Evolutionary conservation across 192 early-diverging fungal genomes (phyloP).

Genomic region (Backusella tarrabulga): DNA sequence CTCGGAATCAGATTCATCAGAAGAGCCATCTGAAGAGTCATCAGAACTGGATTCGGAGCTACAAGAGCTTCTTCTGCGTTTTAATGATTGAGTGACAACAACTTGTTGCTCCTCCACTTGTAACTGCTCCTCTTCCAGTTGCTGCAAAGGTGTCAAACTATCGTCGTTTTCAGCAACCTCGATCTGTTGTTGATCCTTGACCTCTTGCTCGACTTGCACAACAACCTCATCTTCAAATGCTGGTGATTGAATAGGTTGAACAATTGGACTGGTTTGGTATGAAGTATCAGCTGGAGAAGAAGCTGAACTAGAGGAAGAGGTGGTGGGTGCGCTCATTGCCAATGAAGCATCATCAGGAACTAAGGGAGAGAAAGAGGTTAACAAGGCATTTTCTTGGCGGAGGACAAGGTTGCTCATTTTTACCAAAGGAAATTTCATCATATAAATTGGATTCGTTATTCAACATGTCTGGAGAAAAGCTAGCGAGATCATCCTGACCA

Average conservation of each 20-base stretch:
- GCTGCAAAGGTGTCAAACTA: neutral
- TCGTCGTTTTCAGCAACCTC: neutral
- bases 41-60: neutral
- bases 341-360: conserved; percentile 9
- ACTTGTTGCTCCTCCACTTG: neutral
- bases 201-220: neutral
- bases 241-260: neutral
- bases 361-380: neutral
- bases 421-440: conserved; percentile 41
- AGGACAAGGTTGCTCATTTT: neutral
- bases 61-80: conserved; percentile 22
- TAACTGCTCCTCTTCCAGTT: neutral
- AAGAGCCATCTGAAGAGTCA: neutral
- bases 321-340: conserved; percentile 15
- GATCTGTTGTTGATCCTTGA: neutral
- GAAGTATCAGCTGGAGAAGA: conserved; percentile 7
- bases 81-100: neutral
- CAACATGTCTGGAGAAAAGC: neutral
- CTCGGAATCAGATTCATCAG: neutral
- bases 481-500: conserved; percentile 26
- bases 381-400: neutral
- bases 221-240: neutral
- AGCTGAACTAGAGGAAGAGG: conserved; percentile 10
- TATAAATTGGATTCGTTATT: conserved; percentile 17
- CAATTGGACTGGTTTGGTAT: neutral